Percentiles rank a stretch among this genome's conserved stretches.
Evolutionary conservation across 345 rosid species (phyloP).

Genomic region (Salix koriyanagi): DNA sequence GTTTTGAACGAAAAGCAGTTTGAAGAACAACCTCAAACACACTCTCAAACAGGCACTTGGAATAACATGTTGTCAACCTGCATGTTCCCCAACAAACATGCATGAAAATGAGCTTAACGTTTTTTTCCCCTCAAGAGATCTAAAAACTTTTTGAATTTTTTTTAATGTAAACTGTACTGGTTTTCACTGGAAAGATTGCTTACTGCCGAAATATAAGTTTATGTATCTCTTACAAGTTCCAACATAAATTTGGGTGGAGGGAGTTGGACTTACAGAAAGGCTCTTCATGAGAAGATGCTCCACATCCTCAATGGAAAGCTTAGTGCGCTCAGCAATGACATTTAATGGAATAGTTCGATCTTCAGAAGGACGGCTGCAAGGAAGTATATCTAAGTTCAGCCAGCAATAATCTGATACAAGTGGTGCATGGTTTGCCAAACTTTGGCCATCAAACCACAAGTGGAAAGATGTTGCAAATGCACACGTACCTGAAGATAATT

Average conservation of each 20-base stretch:
- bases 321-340: conserved; percentile 86
- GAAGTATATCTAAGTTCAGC: conserved; percentile 11
- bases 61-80: not conserved
- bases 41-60: not conserved
- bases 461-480: not conserved
- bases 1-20: no score
- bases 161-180: not conserved
- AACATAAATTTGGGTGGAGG: not conserved
- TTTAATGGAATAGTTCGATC: conserved; percentile 86
- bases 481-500: conserved; percentile 83
- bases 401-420: not conserved
- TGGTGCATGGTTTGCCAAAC: not conserved
- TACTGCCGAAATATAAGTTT: not conserved
- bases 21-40: no score
- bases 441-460: not conserved
- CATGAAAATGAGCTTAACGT: not conserved
- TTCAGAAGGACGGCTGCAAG: conserved; percentile 90
- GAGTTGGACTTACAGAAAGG: conserved; percentile 67
- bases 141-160: not conserved
- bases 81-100: not conserved
- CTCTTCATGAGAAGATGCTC: conserved; percentile 98
- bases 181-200: not conserved
- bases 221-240: not conserved
- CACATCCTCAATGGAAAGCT: conserved; percentile 79
- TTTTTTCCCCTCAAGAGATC: not conserved